Base-by-base conservation (phyloP, 148 eudicot species). In the Cornus kousa region DNA sequence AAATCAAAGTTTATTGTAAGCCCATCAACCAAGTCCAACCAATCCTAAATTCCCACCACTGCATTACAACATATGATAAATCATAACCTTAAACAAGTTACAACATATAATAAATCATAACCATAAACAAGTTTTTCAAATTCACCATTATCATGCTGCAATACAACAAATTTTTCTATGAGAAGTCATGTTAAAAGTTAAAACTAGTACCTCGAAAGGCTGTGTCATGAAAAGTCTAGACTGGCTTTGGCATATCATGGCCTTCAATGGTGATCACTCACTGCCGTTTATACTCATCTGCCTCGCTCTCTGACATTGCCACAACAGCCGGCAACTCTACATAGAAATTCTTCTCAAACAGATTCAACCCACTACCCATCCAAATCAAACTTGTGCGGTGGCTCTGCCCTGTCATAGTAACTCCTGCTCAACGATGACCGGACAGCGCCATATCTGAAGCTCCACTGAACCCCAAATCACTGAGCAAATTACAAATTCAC, bases 181-280 rank as follows among this genome's bases (percentile, higher is more conserved):
- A 39, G 43, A 39, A 39, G 43, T 39, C 43, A 39, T 39, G 43
- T 13, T 20, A 4, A 60, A 60, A 11, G 2, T 28, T 28, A 28
- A 28, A 28, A 28, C 28, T 53, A 33, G 20, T 85, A 96, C 99
- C 99, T 88, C 98, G 99, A 80, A 93, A 96, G 16, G 98, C 92
- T 17, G 87, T 89, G 77, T 93, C 99, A 3, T 67, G 69, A 28
- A 96, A 93, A 74, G 85, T 83, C 83, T 81, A 87, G n/a, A 96
- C 28, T 89, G 40, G 99, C 79, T 91, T 96, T 0, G 97, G 98
- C 75, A 96, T 95, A 62, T 94, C 97, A 37, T 89, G 90, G 5
- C 99, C 99, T 53, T 96, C 99, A 2, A 96, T 87, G 0, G 99
- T 96, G 31, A 96, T 96, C 75, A 93, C 99, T 74, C 99, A 81